Evolutionary conservation across 1,139 yeast genomes (phyloP).

Genomic region (Scheffersomyces illinoinensis): DNA sequence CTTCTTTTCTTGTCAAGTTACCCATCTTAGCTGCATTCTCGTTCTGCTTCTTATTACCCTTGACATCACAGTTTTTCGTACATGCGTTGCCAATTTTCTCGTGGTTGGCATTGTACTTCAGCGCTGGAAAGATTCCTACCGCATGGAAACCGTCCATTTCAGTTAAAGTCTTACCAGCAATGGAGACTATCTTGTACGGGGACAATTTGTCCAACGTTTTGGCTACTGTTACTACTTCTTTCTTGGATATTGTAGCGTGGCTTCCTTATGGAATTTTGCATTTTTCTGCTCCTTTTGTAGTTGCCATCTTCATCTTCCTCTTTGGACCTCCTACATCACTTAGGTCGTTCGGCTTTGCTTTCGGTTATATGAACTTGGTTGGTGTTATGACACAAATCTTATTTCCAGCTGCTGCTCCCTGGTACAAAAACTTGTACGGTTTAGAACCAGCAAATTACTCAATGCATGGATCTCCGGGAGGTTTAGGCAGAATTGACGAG

Average conservation of each 20-base stretch:
- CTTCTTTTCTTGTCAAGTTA: constrained; percentile 48
- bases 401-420: constrained; percentile 97
- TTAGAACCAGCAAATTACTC: constrained; percentile 87
- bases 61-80: constrained; percentile 82
- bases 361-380: constrained; percentile 91
- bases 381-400: constrained; percentile 81
- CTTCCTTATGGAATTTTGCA: constrained; percentile 92
- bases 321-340: constrained; percentile 93
- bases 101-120: constrained; percentile 85
- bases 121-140: constrained; percentile 75
- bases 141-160: constrained; percentile 84
- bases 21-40: constrained; percentile 37
- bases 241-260: constrained; percentile 89
- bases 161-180: constrained; percentile 88
- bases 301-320: constrained; percentile 74
- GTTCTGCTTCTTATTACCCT: constrained; percentile 57
- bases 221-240: constrained; percentile 68
- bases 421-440: constrained; percentile 90
- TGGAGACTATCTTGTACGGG: constrained; percentile 92
- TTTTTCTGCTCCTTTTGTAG: constrained; percentile 86
- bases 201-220: constrained; percentile 86
- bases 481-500: constrained; percentile 83
- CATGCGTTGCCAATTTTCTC: constrained; percentile 84
- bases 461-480: constrained; percentile 97
- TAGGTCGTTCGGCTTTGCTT: constrained; percentile 88